A percentile compares a stretch with the other conserved stretches of the same genome.
Conservation (phyloP, 2,329 filamentous ascomycete genomes). For the Elsinoe batatas region DNA sequence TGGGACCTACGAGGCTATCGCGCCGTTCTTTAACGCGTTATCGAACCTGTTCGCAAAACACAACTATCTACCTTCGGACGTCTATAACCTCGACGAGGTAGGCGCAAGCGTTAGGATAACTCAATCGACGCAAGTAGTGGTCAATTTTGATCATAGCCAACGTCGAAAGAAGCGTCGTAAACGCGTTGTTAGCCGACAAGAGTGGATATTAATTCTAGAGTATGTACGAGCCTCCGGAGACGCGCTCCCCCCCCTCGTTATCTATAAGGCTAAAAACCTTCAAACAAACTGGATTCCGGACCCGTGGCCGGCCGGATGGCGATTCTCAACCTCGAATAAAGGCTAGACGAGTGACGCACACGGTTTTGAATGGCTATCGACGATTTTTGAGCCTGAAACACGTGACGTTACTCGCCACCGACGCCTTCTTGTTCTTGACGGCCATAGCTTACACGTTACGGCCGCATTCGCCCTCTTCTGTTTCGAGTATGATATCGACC, state of each 20-base stretch:
- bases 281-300: neutral
- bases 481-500: no score
- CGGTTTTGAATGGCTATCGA: neutral
- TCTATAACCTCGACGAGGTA: neutral
- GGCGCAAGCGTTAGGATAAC: neutral
- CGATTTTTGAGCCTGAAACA: no score
- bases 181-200: neutral
- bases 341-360: no score
- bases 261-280: neutral
- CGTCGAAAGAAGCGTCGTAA: neutral
- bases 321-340: neutral
- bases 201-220: no score
- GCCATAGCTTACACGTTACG: no score
- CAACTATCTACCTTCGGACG: neutral
- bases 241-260: neutral
- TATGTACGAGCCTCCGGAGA: no score
- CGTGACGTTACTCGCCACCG: no score
- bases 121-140: neutral
- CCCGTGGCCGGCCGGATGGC: neutral
- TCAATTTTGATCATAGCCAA: neutral
- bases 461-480: no score
- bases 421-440: no score
- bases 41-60: neutral
- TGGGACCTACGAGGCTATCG: no score
- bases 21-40: neutral